These are phyloP conservation scores for Rosellinia necatrix DNA, from an alignment of 2,329 filamentous ascomycete genomes.

Conservation along the genomic window DNA sequence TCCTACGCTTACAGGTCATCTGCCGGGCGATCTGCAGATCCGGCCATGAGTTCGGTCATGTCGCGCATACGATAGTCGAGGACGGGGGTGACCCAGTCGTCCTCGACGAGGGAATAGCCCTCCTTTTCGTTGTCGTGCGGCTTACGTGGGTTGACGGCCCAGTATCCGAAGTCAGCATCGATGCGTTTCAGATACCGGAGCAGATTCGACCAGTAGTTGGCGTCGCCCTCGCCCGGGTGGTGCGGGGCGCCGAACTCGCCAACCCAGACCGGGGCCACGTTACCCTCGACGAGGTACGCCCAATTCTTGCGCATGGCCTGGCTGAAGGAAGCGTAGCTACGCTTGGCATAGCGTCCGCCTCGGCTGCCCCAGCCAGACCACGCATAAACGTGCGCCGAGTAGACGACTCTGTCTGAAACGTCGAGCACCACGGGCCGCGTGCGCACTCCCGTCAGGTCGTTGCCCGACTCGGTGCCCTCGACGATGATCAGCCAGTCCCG, in stretches of 20 bases:
- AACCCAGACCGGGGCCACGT: conserved; percentile 68
- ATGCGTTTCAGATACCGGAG: conserved; percentile 60
- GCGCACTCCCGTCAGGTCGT: conserved; percentile 63
- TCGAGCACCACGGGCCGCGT: conserved; percentile 62
- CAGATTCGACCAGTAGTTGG: conserved; percentile 69
- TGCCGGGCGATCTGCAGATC: conserved; percentile 10
- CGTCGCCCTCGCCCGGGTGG: conserved; percentile 58
- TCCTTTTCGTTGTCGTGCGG: conserved; percentile 61
- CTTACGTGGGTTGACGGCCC: conserved; percentile 71
- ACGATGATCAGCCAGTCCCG: conserved; percentile 69
- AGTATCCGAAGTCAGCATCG: conserved; percentile 71
- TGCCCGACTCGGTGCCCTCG: conserved; percentile 69
- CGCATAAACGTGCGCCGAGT: conserved; percentile 70
- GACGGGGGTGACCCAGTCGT: conserved; percentile 67
- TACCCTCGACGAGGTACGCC: conserved; percentile 64
- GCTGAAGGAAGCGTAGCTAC: conserved; percentile 66
- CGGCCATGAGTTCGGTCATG: conserved; percentile 59
- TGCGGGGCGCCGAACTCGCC: conserved; percentile 68
- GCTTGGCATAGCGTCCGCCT: conserved; percentile 63
- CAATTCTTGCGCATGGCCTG: conserved; percentile 67
- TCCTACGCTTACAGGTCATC: not conserved
- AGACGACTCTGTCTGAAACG: conserved; percentile 61
- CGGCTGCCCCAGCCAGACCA: conserved; percentile 72
- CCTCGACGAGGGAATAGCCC: conserved; percentile 64
- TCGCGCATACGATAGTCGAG: conserved; percentile 67